Percentiles rank a stretch among this genome's conserved stretches.
Evolutionary conservation across 192 early-diverging fungal species (phyloP).

Genomic region (Entomortierella beljakovae): DNA sequence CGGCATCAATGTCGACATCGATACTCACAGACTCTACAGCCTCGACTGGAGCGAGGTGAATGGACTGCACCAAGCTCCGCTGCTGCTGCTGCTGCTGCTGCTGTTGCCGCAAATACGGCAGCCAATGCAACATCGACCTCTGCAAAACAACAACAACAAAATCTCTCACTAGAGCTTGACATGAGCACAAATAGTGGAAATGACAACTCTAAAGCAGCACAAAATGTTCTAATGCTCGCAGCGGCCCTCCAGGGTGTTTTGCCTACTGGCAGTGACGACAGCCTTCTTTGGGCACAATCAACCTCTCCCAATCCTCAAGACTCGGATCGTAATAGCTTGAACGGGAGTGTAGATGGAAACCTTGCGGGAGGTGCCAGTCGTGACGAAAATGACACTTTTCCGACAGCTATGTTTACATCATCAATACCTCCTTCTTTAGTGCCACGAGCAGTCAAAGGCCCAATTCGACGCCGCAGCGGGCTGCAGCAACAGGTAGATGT

Average conservation of each 20-base stretch:
- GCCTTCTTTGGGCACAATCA: conserved; percentile 40
- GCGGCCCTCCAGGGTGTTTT: conserved; percentile 45
- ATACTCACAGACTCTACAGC: conserved; percentile 49
- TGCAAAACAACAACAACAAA: conserved; percentile 15
- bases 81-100: conserved; percentile 42
- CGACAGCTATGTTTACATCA: conserved; percentile 17
- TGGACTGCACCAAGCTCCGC: conserved; percentile 52
- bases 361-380: background rate
- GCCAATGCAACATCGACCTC: conserved; percentile 15
- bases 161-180: conserved; percentile 17
- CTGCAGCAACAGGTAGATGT: conserved; percentile 48
- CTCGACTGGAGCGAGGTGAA: conserved; percentile 48
- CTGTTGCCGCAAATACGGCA: conserved; percentile 46
- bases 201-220: conserved; percentile 19
- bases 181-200: conserved; percentile 3
- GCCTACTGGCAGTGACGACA: conserved; percentile 6
- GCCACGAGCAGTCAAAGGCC: conserved; percentile 42
- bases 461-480: conserved; percentile 46
- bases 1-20: conserved; percentile 52
- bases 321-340: background rate
- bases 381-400: conserved; percentile 14
- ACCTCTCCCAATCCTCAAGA: conserved; percentile 11
- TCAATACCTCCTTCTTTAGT: conserved; percentile 32
- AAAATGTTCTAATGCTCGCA: conserved; percentile 40
- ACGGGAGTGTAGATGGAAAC: conserved; percentile 1